Evolutionary conservation across 257 asterid species (phyloP), one percentile per base, ranked within the genome.

Genomic region (Eustoma russellianum): DNA sequence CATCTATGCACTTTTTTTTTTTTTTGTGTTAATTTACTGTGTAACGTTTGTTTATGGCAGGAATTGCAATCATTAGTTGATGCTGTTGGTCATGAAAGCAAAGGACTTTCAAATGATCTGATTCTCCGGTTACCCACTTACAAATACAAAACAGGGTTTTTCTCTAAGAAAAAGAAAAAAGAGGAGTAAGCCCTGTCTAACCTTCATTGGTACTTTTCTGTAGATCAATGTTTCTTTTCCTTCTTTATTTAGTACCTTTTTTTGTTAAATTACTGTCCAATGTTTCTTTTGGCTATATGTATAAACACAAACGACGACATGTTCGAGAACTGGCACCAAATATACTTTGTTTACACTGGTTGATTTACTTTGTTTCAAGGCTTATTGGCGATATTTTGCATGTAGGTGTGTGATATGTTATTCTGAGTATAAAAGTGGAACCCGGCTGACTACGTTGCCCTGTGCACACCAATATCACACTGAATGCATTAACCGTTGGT

Each of bases 381-480:
- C 30, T 24, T 24, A 1, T 24, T 24, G 2, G 30, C 30, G 30
- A 24, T 24, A 8, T 63, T n/a, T 8, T 70, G 53, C 44, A 33
- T 33, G 51, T 41, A 91, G 98, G 76, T 91, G 98, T 48, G 96
- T 82, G 73, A 87, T 91, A 72, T 91, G 98, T 73, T 68, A 46
- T 15, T 57, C 83, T 13, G 83, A 78, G 46, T 91, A 82, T 55
- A 81, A 61, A 75, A 64, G 73, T 33, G 83, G 95, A 54, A 68
- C 70, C 57, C 70, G 71, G 70, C 51, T 91, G 69, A 81, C 74
- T 35, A 71, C 79, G 56, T 75, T 91, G 79, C 98, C 96, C 41
- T 91, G 98, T 55, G 78, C 84, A 5, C 98, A 91, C 72, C 80
- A 71, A 56, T 91, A 83, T 69, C 98, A 91, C 68, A 75, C 86